phyloP scores from a whole-genome alignment of 257 asterid species.

The Solanum rostratum region DNA sequence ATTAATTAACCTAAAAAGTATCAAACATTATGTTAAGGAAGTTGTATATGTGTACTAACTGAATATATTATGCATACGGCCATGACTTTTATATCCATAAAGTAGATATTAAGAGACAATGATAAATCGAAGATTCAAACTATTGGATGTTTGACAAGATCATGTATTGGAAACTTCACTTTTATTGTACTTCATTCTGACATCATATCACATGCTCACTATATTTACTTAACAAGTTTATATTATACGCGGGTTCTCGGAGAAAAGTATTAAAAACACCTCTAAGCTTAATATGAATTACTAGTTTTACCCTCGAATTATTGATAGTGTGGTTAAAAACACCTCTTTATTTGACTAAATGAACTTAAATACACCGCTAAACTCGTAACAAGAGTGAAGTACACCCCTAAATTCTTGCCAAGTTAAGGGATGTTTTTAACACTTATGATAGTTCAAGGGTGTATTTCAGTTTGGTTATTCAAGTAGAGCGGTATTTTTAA shows the following conservation, averaged over 20 bases:
- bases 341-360: too few species aligned
- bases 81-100: background rate
- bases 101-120: background rate
- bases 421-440: too few species aligned
- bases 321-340: too few species aligned
- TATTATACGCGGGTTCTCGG: background rate
- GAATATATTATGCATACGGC: background rate
- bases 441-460: too few species aligned
- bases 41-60: background rate
- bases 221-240: background rate
- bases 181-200: background rate
- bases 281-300: too few species aligned
- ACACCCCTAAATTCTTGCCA: too few species aligned
- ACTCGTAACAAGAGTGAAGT: too few species aligned
- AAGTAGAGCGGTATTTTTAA: too few species aligned
- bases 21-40: background rate
- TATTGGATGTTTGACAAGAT: slow-evolving; percentile 2
- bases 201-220: slow-evolving; percentile 11
- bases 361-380: too few species aligned
- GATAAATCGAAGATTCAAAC: background rate
- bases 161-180: background rate
- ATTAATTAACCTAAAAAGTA: background rate
- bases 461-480: too few species aligned
- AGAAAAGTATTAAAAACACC: too few species aligned
- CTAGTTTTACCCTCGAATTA: too few species aligned